A percentile compares a stretch with the other conserved stretches of the same genome.
phyloP scores from a whole-genome alignment of 73 alveolate species.

The Paramecium primaurelia region DNA sequence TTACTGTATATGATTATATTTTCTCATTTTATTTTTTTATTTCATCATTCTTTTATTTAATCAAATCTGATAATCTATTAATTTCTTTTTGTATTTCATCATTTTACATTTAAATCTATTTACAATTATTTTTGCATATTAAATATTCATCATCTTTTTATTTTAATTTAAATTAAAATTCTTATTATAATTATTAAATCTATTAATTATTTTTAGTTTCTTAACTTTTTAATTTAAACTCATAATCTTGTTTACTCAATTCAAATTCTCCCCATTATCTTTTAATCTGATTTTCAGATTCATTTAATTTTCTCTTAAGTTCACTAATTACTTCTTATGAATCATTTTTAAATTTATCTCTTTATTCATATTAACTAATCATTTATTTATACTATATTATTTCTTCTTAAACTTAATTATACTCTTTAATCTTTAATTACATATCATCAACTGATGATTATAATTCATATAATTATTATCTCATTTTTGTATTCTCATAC shows the following conservation, averaged over 20 bases:
- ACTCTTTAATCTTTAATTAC: background rate
- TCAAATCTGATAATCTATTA: background rate
- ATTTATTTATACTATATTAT: background rate
- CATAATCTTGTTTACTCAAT: background rate
- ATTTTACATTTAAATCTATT: background rate
- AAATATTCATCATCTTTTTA: background rate
- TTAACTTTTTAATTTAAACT: background rate
- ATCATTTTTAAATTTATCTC: background rate
- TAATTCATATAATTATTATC: background rate
- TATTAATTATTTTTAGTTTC: background rate
- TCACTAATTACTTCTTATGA: background rate
- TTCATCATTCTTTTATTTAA: background rate
- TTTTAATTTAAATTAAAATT: background rate
- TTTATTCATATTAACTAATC: background rate
- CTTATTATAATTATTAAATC: background rate
- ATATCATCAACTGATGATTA: background rate
- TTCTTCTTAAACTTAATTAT: background rate
- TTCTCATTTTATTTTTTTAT: background rate
- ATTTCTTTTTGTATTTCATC: background rate
- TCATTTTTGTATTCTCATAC: background rate
- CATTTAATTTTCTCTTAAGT: background rate
- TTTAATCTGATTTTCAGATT: background rate
- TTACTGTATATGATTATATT: background rate
- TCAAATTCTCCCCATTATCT: background rate
- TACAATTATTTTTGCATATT: background rate